Conservation (phyloP, 805 yeast species). For the Lachancea cidri region DNA sequence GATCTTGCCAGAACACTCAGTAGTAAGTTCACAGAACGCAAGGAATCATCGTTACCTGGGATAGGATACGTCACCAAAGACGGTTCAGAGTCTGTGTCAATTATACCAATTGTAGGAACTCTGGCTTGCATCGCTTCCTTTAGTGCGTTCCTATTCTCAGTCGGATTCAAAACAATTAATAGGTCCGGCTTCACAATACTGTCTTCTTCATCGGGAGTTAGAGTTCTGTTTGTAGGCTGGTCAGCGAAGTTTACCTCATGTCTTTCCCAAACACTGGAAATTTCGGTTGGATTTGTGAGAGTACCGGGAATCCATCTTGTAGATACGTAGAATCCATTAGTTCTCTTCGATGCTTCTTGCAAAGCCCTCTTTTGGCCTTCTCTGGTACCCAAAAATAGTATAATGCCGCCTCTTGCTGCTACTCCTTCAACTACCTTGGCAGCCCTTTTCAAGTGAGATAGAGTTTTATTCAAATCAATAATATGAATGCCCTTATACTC, state of each 20-base stretch:
- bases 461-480: constrained; percentile 83
- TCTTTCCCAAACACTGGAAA: constrained; percentile 53
- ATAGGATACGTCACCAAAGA: constrained; percentile 86
- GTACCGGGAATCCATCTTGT: constrained; percentile 94
- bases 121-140: constrained; percentile 76
- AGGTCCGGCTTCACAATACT: constrained; percentile 80
- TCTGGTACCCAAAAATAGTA: constrained; percentile 79
- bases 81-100: constrained; percentile 93
- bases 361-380: constrained; percentile 71
- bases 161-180: constrained; percentile 80
- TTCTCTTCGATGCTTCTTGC: constrained; percentile 71
- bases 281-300: constrained; percentile 75
- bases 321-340: constrained; percentile 75
- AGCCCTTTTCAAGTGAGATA: constrained; percentile 71
- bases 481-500: constrained; percentile 86
- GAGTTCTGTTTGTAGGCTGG: constrained; percentile 53
- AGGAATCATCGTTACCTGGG: constrained; percentile 92
- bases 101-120: constrained; percentile 88
- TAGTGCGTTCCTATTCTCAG: constrained; percentile 74
- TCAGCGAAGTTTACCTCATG: constrained; percentile 76
- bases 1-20: constrained; percentile 81
- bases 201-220: constrained; percentile 45
- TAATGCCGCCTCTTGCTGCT: constrained; percentile 76
- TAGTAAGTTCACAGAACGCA: constrained; percentile 73
- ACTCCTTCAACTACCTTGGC: constrained; percentile 80